A percentile compares a stretch with the other conserved stretches of the same genome.
phyloP scores from a whole-genome alignment of 441 rosid species.

The Corymbia calophylla region DNA sequence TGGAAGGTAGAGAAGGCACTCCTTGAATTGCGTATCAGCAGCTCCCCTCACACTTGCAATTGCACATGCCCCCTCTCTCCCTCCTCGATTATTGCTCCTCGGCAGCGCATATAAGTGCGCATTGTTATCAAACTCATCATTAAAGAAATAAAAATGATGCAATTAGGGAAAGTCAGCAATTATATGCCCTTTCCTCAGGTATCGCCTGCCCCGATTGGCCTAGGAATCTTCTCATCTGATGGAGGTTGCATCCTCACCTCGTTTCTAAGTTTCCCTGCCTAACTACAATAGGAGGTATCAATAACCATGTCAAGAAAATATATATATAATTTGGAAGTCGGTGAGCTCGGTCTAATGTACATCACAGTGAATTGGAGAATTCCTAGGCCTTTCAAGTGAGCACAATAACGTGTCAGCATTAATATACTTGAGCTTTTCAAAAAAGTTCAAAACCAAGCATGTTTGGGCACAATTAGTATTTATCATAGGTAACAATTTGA shows the following conservation, averaged over 20 bases:
- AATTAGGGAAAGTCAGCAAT: background rate
- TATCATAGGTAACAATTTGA: background rate
- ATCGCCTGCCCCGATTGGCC: background rate
- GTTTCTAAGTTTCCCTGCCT: background rate
- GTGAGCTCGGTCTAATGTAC: background rate
- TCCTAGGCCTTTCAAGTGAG: rapidly evolving
- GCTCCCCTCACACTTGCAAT: background rate
- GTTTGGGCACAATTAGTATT: background rate
- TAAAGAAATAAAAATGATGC: background rate
- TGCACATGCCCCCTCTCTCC: background rate
- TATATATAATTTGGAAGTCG: background rate
- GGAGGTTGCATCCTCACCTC: background rate
- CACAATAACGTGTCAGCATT: background rate
- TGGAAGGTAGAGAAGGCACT: background rate
- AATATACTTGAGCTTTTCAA: rapidly evolving
- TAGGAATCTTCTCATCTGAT: background rate
- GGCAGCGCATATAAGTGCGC: background rate
- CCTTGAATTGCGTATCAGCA: background rate
- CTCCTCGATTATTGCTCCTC: background rate
- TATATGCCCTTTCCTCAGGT: background rate
- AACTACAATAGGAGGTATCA: background rate
- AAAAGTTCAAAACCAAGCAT: background rate
- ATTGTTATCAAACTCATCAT: background rate
- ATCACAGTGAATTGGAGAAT: background rate
- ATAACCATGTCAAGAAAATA: background rate